Evolutionary conservation across 2,329 filamentous ascomycete species (phyloP).

Genomic region (Fusarium neocosmosporiellum): DNA sequence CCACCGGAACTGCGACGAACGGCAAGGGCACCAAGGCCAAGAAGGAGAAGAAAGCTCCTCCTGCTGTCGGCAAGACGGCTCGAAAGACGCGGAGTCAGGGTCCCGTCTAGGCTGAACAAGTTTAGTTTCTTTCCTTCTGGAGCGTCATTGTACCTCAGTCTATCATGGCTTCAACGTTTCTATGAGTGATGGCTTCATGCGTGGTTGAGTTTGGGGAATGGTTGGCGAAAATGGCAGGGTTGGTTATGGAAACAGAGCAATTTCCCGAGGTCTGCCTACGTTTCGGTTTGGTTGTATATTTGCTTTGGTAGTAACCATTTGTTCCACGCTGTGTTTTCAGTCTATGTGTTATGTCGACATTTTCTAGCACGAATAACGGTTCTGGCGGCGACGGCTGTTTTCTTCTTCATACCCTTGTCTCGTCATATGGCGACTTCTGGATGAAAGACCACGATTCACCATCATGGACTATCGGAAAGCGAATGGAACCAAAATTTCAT

Average conservation of each 20-base stretch:
- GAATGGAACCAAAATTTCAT: neutral
- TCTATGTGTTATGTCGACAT: neutral
- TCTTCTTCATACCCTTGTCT: neutral
- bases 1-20: constrained; percentile 34
- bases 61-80: constrained; percentile 50
- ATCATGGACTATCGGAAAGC: neutral
- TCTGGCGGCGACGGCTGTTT: neutral
- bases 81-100: constrained; percentile 59
- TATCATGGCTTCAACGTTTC: neutral
- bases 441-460: neutral
- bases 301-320: constrained; percentile 27
- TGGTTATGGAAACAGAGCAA: constrained; percentile 14
- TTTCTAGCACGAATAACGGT: neutral
- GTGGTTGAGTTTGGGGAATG: constrained; percentile 17
- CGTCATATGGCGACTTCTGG: neutral
- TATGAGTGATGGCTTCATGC: constrained; percentile 15
- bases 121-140: neutral
- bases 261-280: constrained; percentile 26
- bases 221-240: constrained; percentile 39
- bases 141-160: neutral
- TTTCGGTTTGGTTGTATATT: constrained; percentile 34
- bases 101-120: constrained; percentile 45
- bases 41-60: constrained; percentile 52
- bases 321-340: neutral
- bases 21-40: constrained; percentile 47